phyloP scores from a whole-genome alignment of 345 rosid genomes.

The Mangifera indica region DNA sequence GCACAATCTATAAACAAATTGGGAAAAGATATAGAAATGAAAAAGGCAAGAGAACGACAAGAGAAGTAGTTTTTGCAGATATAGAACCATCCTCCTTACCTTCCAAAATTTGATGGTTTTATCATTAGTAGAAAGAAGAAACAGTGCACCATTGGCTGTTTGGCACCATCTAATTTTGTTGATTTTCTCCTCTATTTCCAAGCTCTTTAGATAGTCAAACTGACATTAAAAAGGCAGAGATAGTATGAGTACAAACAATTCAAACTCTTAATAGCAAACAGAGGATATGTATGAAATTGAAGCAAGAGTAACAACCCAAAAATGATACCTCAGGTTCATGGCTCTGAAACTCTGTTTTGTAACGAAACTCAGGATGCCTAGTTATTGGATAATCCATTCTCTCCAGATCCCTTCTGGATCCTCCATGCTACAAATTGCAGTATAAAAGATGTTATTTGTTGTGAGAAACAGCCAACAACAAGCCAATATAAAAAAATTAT shows the following conservation, averaged over 20 bases:
- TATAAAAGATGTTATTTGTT: not conserved
- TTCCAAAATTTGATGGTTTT: constrained; percentile 99
- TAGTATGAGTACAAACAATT: constrained; percentile 2
- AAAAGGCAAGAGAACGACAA: not conserved
- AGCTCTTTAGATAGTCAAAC: constrained; percentile 99
- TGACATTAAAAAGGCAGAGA: constrained; percentile 34
- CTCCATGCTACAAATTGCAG: constrained; percentile 58
- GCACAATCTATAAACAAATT: not conserved
- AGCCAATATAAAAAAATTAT: not conserved
- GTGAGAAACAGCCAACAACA: not conserved
- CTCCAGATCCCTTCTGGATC: constrained; percentile 81
- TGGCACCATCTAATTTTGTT: constrained; percentile 99
- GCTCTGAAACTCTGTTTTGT: constrained; percentile 99
- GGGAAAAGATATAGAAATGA: not conserved
- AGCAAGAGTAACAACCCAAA: constrained; percentile 9
- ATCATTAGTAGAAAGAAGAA: constrained; percentile 96
- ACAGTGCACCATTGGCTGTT: constrained; percentile 81
- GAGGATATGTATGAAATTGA: constrained; percentile 13
- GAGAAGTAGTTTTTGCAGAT: not conserved
- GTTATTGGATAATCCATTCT: constrained; percentile 52
- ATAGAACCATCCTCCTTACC: constrained; percentile 45
- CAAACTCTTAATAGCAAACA: not conserved
- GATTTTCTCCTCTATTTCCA: constrained; percentile 99
- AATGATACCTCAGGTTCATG: constrained; percentile 94
- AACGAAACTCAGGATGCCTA: constrained; percentile 98